Evolutionary conservation across 225 moss, liverwort and hornwort species (phyloP), one percentile per base, ranked within the genome.

Genomic region (Physcomitrellopsis africana): DNA sequence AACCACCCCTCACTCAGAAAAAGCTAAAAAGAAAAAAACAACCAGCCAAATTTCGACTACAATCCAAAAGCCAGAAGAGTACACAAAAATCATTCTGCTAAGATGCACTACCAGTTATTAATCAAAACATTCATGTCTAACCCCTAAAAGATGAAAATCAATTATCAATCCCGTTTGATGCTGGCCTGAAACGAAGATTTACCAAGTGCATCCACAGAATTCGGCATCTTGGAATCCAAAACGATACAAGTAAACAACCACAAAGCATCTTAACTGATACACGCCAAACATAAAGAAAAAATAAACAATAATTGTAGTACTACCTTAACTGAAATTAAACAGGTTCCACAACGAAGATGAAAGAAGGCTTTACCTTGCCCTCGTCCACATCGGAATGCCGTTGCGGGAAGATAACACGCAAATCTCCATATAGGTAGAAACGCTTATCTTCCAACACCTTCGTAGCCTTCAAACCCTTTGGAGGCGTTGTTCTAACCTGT

Each of bases 321-420:
- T 13, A 9, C 24, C 7, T 37, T 37, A 37, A 29, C 20, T 12
- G 4, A n/a, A 51, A 18, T 49, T 49, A 18, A 44, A 59, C 41
- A 65, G 12, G 11, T 29, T 37, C 29, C 67, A 80, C 6, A 47
- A 64, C 48, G 46, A 51, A 72, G 23, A 60, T 24, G 24, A 24
- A 24, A 24, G 24, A 24, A 24, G 1, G 24, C 24, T 44, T 76
- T 93, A 96, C 96, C 96, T 94, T 94, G 60, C 97, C 97, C 79
- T 99, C 97, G 71, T 93, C 92, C 14, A 94, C 91, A 82, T 99
- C 97, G 10, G 97, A 93, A 65, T 93, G 97, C 47, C 97, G 89
- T 68, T 93, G 97, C 47, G 97, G 97, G 76, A 99, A 99, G 74
- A 99, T 93, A 9, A 93, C 97, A 24, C 97, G 90, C 5, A 99